A percentile compares a stretch with the other conserved stretches of the same genome.
Evolutionary conservation across 1,284 basidiomycete genomes (phyloP).

Genomic region (Blastosporella zonata): DNA sequence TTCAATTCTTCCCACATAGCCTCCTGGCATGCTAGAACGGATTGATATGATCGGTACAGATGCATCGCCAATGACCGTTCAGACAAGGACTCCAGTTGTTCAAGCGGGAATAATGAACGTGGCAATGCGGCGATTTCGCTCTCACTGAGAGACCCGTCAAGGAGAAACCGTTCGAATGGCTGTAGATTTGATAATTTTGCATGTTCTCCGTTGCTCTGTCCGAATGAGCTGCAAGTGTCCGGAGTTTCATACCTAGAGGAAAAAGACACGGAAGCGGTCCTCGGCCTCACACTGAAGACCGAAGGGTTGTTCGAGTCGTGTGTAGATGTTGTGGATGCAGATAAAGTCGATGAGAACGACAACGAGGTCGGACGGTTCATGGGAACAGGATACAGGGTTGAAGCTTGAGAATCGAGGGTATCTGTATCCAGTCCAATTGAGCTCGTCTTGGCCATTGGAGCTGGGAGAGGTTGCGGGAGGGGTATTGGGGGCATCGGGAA

Average conservation of each 20-base stretch:
- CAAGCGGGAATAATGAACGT: conserved; percentile 41
- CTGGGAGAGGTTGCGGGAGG: conserved; percentile 57
- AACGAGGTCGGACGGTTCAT: conserved; percentile 39
- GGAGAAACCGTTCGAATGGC: conserved; percentile 30
- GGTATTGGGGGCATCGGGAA: conserved; percentile 72
- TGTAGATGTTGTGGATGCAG: conserved; percentile 28
- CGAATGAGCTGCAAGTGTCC: conserved; percentile 16
- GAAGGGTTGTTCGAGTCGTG: conserved; percentile 27
- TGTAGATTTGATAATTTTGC: conserved; percentile 15
- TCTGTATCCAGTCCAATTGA: conserved; percentile 32
- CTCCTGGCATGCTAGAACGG: conserved; percentile 68
- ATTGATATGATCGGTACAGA: conserved; percentile 59
- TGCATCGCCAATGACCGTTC: conserved; percentile 70
- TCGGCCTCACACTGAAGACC: conserved; percentile 25
- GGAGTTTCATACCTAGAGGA: conserved; percentile 26
- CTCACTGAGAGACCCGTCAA: conserved; percentile 34
- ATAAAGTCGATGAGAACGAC: conserved; percentile 44
- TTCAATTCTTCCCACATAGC: conserved; percentile 79
- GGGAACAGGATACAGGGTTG: conserved; percentile 27
- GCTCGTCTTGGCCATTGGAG: conserved; percentile 40
- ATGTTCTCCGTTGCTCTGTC: conserved; percentile 5
- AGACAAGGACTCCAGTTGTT: conserved; percentile 44
- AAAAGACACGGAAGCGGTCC: conserved; percentile 32
- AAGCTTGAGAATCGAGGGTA: conserved; percentile 30
- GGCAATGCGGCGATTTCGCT: conserved; percentile 37